A percentile compares a stretch with the other conserved stretches of the same genome.
phyloP scores from a whole-genome alignment of 148 eudicot species.

The Cornus kousa region DNA sequence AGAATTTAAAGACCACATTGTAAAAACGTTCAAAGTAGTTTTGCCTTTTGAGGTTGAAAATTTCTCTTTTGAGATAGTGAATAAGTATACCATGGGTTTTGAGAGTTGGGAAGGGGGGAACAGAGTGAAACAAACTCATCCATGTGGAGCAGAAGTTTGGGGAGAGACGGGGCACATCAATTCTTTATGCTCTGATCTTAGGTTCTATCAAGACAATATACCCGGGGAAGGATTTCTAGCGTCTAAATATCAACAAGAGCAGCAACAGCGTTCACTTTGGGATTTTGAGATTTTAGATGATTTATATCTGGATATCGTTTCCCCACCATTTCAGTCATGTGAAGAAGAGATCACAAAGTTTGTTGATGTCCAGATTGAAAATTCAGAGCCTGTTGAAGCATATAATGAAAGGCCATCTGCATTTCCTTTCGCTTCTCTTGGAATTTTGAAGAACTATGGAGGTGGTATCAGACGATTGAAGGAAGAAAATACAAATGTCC shows the following conservation, averaged over 20 bases:
- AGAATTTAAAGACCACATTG: conserved; percentile 4
- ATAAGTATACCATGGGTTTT: background rate
- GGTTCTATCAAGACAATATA: background rate
- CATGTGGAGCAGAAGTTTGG: background rate
- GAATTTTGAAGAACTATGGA: conserved; percentile 12
- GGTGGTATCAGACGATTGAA: conserved; percentile 6
- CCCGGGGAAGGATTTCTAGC: background rate
- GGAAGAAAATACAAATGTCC: conserved; percentile 1
- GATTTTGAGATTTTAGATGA: conserved; percentile 9
- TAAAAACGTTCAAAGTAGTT: background rate
- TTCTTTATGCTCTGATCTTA: background rate
- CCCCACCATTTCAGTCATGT: conserved; percentile 15
- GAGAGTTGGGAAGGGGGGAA: background rate
- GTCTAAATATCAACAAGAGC: conserved; percentile 9
- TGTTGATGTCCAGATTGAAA: background rate
- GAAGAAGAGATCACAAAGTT: conserved; percentile 19
- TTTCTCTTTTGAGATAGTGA: conserved; percentile 1
- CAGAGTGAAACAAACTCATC: background rate
- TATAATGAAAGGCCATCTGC: conserved; percentile 1
- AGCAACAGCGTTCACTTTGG: background rate
- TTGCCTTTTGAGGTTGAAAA: conserved; percentile 1
- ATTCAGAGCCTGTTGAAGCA: background rate
- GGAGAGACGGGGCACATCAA: background rate
- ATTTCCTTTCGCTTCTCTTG: conserved; percentile 18
- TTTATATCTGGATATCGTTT: conserved; percentile 10